Evolutionary conservation across 1,284 basidiomycete species (phyloP).

Genomic region (Psilocybe mexicana): DNA sequence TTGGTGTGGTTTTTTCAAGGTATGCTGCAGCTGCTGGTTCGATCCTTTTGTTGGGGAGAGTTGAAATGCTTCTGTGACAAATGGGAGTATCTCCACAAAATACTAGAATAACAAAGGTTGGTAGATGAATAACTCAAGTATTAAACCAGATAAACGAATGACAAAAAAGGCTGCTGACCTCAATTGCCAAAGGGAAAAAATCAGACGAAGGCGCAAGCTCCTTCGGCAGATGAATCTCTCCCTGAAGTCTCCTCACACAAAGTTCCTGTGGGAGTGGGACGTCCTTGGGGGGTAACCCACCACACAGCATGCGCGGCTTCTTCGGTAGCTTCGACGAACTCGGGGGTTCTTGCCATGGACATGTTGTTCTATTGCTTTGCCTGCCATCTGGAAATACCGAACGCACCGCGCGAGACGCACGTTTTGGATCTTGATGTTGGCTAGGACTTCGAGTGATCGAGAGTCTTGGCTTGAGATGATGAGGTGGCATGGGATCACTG

Average conservation of each 20-base stretch:
- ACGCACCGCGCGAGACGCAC: slow-evolving; percentile 28
- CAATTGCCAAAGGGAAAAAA: slow-evolving; percentile 33
- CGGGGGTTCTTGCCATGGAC: slow-evolving; percentile 3
- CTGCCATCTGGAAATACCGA: neutral
- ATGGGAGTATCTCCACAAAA: slow-evolving; percentile 1
- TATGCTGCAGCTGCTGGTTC: too few species aligned
- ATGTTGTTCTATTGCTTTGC: neutral
- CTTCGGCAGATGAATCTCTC: slow-evolving; percentile 38
- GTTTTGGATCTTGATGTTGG: slow-evolving; percentile 29
- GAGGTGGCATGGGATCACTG: slow-evolving; percentile 39
- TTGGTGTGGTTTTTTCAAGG: neutral
- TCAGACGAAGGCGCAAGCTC: slow-evolving; percentile 34
- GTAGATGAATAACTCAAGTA: too few species aligned
- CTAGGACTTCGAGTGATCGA: slow-evolving; percentile 36
- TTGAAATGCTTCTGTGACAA: neutral
- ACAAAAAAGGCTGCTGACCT: slow-evolving; percentile 13
- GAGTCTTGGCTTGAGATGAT: slow-evolving; percentile 33
- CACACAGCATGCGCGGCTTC: slow-evolving; percentile 32
- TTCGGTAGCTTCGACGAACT: neutral
- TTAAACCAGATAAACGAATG: too few species aligned
- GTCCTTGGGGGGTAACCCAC: slow-evolving; percentile 27
- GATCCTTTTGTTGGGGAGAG: neutral
- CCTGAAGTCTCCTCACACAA: slow-evolving; percentile 30
- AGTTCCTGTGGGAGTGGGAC: slow-evolving; percentile 11
- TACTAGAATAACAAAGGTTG: neutral